phyloP scores from a whole-genome alignment of 2,329 filamentous ascomycete species.

The Exophiala phaeomuriformis region DNA sequence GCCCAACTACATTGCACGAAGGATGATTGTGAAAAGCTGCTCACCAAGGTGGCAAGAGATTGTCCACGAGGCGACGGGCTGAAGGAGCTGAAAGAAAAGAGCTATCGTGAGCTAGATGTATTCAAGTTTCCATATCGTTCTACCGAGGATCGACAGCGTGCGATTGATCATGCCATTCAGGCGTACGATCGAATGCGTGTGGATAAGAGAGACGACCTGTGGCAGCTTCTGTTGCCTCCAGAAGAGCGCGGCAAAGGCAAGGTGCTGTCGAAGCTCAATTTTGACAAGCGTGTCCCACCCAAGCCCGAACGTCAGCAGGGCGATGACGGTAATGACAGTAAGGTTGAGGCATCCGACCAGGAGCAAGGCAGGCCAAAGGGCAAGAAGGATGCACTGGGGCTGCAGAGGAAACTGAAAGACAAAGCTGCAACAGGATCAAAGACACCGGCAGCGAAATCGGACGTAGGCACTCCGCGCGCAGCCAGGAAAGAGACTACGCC shows the following conservation, averaged over 20 bases:
- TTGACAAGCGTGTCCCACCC: constrained; percentile 30
- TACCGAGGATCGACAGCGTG: constrained; percentile 50
- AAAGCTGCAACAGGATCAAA: constrained; percentile 1
- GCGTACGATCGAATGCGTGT: constrained; percentile 57
- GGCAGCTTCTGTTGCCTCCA: constrained; percentile 55
- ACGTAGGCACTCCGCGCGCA: constrained; percentile 24
- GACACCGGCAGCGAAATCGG: constrained; percentile 10
- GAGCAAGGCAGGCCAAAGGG: constrained; percentile 5
- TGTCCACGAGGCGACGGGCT: constrained; percentile 39
- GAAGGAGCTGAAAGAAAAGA: constrained; percentile 51
- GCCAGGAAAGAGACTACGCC: constrained; percentile 30
- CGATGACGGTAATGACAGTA: constrained; percentile 19
- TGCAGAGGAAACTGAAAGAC: constrained; percentile 38
- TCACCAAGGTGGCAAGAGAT: constrained; percentile 48
- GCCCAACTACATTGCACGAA: constrained; percentile 43
- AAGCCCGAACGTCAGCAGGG: constrained; percentile 13
- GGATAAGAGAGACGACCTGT: constrained; percentile 53
- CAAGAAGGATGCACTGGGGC: constrained; percentile 10
- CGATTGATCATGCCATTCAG: constrained; percentile 55
- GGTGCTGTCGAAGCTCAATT: constrained; percentile 52
- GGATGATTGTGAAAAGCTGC: constrained; percentile 42
- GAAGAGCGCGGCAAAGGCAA: constrained; percentile 57
- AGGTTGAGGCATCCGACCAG: constrained; percentile 20
- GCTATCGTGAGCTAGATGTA: constrained; percentile 55
- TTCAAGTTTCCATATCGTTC: constrained; percentile 54